Base-by-base conservation (phyloP, 768 basidiomycete species). In the Cyclocybe cylindracea region DNA sequence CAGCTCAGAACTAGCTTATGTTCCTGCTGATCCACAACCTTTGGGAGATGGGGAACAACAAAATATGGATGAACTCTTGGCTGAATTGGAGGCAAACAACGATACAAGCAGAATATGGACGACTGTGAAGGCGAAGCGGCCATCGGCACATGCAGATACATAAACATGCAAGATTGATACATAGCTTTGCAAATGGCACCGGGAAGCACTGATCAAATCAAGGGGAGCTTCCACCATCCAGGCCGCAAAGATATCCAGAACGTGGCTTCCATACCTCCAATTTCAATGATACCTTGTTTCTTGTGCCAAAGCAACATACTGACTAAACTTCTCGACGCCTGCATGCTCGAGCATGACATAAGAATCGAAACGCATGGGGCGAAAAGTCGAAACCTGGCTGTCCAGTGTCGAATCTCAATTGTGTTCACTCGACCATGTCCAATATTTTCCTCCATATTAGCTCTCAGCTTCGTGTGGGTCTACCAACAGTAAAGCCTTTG, bases 21-120 rank as follows among this genome's bases (percentile, higher is more conserved):
- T 74, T n/a, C 78, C 86, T 1, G 56, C 74, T 2, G 78, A 82
- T 50, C 55, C 68, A 11, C 64, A 68, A 4, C 60, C 69, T 7
- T 33, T 62, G 10, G 61, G 56, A 2, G 73, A 75, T 24, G 80
- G 82, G 6, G 58, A 67, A 29, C 67, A 71, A 46, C 60, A 66
- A 18, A 71, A 69, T 42, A 61, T 87, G 7, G 68, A 71, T 32
- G 61, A 64, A 9, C 67, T 88, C 16, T 67, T 85, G 14, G 74
- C 78, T 39, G 76, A 72, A 4, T 64, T 88, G 44, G 83, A 85
- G 64, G 79, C 70, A 18, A 69, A 80, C 52, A 81, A 80, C 47
- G 86, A 87, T 60, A 79, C 78, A 10, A 66, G 80, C 50, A 75
- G 75, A 50, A 80, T 87, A 19, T 86, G 80, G 71, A 84, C 84